These are phyloP conservation scores for Penicillium sp. DNA, from an alignment of 2,329 filamentous ascomycete genomes.

Conservation along the genomic window DNA sequence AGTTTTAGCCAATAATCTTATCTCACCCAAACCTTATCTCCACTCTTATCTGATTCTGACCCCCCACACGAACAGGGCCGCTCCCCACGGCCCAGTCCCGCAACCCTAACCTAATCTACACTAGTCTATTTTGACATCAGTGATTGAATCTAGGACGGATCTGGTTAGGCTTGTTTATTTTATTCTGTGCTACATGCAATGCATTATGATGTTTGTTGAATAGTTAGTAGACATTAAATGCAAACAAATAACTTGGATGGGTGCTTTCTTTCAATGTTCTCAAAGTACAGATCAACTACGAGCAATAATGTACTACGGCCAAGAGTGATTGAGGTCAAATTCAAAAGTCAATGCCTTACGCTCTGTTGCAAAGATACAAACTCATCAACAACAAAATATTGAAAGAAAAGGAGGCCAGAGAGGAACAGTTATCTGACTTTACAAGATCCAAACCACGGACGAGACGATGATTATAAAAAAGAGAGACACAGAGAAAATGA, in stretches of 20 bases:
- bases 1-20: background rate
- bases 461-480: slow-evolving; percentile 32
- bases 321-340: too few relatives aligned
- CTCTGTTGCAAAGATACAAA: background rate
- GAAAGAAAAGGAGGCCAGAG: slow-evolving; percentile 22
- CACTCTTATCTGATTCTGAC: too few relatives aligned
- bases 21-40: background rate
- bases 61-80: too few relatives aligned
- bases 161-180: too few relatives aligned
- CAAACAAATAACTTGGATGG: too few relatives aligned
- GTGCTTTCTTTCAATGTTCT: too few relatives aligned
- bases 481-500: slow-evolving; percentile 11
- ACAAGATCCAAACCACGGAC: slow-evolving; percentile 60
- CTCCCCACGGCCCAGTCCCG: background rate
- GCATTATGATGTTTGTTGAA: too few relatives aligned
- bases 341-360: slow-evolving; percentile 4
- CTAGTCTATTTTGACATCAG: background rate
- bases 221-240: too few relatives aligned
- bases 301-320: too few relatives aligned
- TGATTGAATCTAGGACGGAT: too few relatives aligned
- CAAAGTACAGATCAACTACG: too few relatives aligned
- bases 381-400: slow-evolving; percentile 49
- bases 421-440: background rate
- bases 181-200: too few relatives aligned
- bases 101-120: slow-evolving; percentile 1